phyloP scores from a whole-genome alignment of 345 rosid genomes.

The Capsella bursapastoris region DNA sequence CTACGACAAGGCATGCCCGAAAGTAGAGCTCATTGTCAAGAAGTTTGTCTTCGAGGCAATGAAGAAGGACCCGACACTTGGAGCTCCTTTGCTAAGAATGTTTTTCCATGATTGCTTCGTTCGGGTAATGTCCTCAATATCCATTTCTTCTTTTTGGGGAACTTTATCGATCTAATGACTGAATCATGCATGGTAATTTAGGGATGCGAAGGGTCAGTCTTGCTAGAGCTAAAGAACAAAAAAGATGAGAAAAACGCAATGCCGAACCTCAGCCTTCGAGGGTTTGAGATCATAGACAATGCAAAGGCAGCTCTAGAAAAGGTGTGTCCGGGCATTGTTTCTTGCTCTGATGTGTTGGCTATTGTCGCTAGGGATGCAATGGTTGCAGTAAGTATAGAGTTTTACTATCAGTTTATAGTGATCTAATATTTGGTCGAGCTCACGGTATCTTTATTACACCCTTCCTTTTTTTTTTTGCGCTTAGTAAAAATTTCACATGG shows the following conservation, averaged over 20 bases:
- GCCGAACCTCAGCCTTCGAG: slow-evolving; percentile 67
- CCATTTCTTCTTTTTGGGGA: neutral
- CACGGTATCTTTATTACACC: neutral
- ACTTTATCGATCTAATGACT: neutral
- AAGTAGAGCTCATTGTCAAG: slow-evolving; percentile 57
- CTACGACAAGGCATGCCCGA: slow-evolving; percentile 54
- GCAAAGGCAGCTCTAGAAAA: slow-evolving; percentile 65
- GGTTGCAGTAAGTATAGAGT: slow-evolving; percentile 46
- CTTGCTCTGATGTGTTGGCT: slow-evolving; percentile 79
- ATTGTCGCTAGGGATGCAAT: slow-evolving; percentile 66
- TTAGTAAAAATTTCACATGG: neutral
- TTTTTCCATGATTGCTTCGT: slow-evolving; percentile 88
- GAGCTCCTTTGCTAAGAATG: slow-evolving; percentile 70
- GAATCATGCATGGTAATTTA: slow-evolving; percentile 25
- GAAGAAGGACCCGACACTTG: slow-evolving; percentile 52
- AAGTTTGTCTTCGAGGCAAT: slow-evolving; percentile 40
- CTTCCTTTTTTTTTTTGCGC: neutral
- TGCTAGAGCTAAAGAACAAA: slow-evolving; percentile 57
- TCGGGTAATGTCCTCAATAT: slow-evolving; percentile 46
- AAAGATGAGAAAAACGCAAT: slow-evolving; percentile 56
- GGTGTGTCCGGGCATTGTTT: slow-evolving; percentile 74
- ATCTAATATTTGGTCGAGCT: neutral
- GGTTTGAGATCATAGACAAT: slow-evolving; percentile 63
- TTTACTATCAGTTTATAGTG: neutral
- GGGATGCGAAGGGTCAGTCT: slow-evolving; percentile 90